Base-by-base conservation (phyloP, 805 yeast species). In the Blastobotrys terrestris region DNA sequence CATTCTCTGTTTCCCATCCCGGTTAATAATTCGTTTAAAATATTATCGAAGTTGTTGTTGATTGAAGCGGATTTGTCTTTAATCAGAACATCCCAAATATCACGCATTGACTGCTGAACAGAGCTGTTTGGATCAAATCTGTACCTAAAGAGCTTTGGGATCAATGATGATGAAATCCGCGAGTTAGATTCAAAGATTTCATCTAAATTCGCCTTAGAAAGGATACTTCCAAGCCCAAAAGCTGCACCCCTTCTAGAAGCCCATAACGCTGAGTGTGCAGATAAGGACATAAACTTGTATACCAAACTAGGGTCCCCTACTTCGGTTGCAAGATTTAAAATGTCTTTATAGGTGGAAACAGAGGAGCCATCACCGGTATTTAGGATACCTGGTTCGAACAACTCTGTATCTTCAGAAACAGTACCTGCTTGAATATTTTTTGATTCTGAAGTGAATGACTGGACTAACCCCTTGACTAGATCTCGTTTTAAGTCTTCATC, bases 221-320 rank as follows among this genome's bases (percentile, higher is more conserved):
- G 71, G 45, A 92, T 84, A 0, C 88, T 83, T 7, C 96, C 92
- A 39, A 92, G 73, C 0, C 98, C 97, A 71, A 87, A 92, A 0
- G 98, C 98, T 62, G 90, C 82, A 49, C 98, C 99, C 58, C 87
- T 87, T 65, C 96, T 76, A 0, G 97, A 87, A 0, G 95, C 80
- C 99, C 99, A 92, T 18, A 91, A 69, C 0, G 94, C 83, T 0
- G 96, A 87, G 50, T 84, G 84, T 57, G 87, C 84, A 0, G 97
- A 95, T 53, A 92, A 71, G 0, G 96, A 83, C 97, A 92, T 89
- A 66, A 92, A 92, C 64, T 89, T 87, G 69, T 92, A 92, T 3
- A 92, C 97, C 58, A 92, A 77, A 58, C 94, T 80, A 13, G 98
- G 96, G 67, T 92, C 97, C 26, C 98, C 98, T 7, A 90, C 95